Conservation (phyloP, 306 rosid species). For the Citrullus mucosospermus region DNA sequence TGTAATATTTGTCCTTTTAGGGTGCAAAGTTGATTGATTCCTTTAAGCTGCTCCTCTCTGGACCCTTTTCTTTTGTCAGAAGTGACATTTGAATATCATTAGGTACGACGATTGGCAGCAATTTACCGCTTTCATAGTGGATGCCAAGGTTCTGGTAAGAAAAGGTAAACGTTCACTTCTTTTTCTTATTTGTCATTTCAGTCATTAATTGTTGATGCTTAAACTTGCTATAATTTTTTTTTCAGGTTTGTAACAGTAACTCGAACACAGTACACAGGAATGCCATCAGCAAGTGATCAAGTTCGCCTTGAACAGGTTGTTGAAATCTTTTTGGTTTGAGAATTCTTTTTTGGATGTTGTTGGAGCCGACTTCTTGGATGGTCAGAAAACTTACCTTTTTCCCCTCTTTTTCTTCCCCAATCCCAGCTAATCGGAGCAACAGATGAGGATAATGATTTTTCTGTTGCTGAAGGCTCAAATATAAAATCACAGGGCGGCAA, state of each 20-base stretch:
- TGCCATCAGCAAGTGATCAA: conserved; percentile 74
- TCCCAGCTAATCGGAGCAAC: conserved; percentile 60
- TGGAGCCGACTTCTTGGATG: not conserved
- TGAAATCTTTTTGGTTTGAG: not conserved
- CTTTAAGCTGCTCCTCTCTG: not conserved
- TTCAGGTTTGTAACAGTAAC: conserved; percentile 70
- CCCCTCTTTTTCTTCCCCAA: not conserved
- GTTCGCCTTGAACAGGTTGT: conserved; percentile 61
- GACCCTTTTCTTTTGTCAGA: not conserved
- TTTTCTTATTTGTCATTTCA: not conserved
- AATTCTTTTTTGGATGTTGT: not conserved
- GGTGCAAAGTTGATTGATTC: not conserved
- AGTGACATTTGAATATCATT: not conserved
- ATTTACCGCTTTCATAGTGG: conserved; percentile 59
- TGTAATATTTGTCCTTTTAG: not conserved
- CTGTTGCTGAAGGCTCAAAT: conserved; percentile 31
- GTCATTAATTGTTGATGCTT: conserved; percentile 7
- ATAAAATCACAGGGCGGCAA: conserved; percentile 23
- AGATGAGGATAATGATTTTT: conserved; percentile 50
- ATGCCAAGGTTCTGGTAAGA: conserved; percentile 61
- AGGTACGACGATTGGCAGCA: conserved; percentile 75
- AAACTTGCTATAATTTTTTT: conserved; percentile 14
- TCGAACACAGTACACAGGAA: conserved; percentile 53
- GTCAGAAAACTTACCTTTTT: not conserved
- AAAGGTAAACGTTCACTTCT: conserved; percentile 31